A percentile compares a stretch with the other conserved stretches of the same genome.
Evolutionary conservation across 768 basidiomycete genomes (phyloP).

Genomic region (Boletellus sp.): DNA sequence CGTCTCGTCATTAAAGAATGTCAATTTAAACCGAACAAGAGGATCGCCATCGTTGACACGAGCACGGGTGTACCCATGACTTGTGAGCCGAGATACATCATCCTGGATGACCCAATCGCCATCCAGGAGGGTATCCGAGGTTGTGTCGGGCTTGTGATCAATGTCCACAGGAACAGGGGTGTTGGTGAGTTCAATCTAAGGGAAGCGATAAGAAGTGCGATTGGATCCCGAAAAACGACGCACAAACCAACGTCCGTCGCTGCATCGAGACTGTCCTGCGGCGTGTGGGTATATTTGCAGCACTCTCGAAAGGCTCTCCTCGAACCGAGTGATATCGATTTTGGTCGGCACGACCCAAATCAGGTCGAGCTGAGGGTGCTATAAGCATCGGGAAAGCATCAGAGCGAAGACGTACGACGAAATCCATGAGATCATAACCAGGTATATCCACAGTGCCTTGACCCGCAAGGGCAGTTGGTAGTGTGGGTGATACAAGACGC

Average conservation of each 20-base stretch:
- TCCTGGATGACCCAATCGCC: slow-evolving; percentile 29
- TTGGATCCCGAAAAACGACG: slow-evolving; percentile 4
- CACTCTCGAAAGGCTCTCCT: slow-evolving; percentile 21
- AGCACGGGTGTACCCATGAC: slow-evolving; percentile 10
- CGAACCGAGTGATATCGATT: slow-evolving; percentile 16
- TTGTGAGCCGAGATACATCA: slow-evolving; percentile 20
- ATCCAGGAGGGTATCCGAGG: slow-evolving; percentile 9
- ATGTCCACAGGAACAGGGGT: slow-evolving; percentile 15
- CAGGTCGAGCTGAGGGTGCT: slow-evolving; percentile 9
- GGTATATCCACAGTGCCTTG: slow-evolving; percentile 14
- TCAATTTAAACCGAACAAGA: slow-evolving; percentile 28
- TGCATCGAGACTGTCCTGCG: slow-evolving; percentile 20
- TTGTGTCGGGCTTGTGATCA: slow-evolving; percentile 5
- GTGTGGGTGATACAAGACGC: slow-evolving; percentile 15
- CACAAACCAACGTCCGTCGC: slow-evolving; percentile 17
- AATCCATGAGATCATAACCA: slow-evolving; percentile 22
- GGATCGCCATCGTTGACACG: slow-evolving; percentile 17
- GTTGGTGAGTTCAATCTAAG: slow-evolving; percentile 25
- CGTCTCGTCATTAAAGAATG: slow-evolving; percentile 22
- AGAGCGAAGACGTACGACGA: slow-evolving; percentile 8
- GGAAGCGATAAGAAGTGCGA: background rate
- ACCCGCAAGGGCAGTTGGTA: slow-evolving; percentile 12
- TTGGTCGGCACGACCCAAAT: slow-evolving; percentile 16
- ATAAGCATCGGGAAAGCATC: slow-evolving; percentile 2
- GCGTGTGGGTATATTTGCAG: slow-evolving; percentile 26